Percentiles rank a stretch among this genome's conserved stretches.
Evolutionary conservation across 2,329 filamentous ascomycete species (phyloP).

Genomic region (Neocucurbitaria cava): DNA sequence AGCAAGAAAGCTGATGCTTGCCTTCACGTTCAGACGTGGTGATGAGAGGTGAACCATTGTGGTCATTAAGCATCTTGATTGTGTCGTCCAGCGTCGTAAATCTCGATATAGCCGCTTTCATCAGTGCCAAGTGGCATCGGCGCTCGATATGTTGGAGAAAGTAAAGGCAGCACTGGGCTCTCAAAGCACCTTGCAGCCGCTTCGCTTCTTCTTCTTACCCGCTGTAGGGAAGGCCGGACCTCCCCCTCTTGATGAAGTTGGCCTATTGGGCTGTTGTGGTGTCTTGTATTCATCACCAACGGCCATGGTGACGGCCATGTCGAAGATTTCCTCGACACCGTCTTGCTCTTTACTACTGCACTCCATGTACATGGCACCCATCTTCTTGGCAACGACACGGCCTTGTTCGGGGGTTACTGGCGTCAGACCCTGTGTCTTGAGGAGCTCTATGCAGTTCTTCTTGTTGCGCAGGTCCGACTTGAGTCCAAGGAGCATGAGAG

Average conservation of each 20-base stretch:
- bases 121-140: neutral
- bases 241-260: constrained; percentile 22
- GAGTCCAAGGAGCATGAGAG: constrained; percentile 91
- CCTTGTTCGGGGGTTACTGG: constrained; percentile 94
- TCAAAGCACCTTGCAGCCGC: constrained; percentile 51
- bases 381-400: constrained; percentile 84
- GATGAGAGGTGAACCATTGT: constrained; percentile 34
- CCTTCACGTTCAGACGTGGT: constrained; percentile 27
- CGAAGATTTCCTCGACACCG: constrained; percentile 96
- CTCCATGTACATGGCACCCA: constrained; percentile 96
- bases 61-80: constrained; percentile 50
- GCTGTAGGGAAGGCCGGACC: constrained; percentile 33
- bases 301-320: constrained; percentile 86
- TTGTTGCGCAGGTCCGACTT: constrained; percentile 97
- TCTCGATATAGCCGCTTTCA: constrained; percentile 39
- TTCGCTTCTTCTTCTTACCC: constrained; percentile 49
- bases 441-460: constrained; percentile 95
- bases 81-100: constrained; percentile 50
- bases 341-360: constrained; percentile 98
- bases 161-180: constrained; percentile 10
- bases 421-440: constrained; percentile 96
- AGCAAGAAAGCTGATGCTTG: neutral
- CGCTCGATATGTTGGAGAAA: constrained; percentile 12
- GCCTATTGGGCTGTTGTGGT: constrained; percentile 28
- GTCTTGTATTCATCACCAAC: constrained; percentile 70